Evolutionary conservation across 2,329 filamentous ascomycete genomes (phyloP).

Genomic region (Ophiostoma pallidulum): DNA sequence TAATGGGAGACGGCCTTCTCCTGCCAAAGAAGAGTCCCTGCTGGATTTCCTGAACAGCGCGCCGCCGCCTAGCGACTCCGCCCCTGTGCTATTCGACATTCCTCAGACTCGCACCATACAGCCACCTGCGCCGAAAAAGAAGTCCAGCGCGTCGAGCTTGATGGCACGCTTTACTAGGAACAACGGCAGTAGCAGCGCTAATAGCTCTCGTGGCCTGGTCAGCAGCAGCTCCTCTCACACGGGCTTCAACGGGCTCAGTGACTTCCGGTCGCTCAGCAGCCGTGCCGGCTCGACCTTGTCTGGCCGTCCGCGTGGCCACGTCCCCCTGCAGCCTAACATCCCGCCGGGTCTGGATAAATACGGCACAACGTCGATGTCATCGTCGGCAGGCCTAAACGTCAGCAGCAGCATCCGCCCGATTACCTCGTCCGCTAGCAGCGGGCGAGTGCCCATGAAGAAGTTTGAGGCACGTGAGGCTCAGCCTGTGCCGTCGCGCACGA

Average conservation of each 20-base stretch:
- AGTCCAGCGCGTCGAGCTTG: conserved; percentile 51
- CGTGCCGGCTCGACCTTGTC: conserved; percentile 25
- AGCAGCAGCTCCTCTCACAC: conserved; percentile 5
- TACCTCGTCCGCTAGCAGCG: conserved; percentile 9
- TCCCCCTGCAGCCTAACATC: conserved; percentile 44
- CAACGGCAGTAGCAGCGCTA: conserved; percentile 19
- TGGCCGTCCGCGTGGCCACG: conserved; percentile 30
- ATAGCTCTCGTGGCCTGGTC: conserved; percentile 17
- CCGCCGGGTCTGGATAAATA: conserved; percentile 35
- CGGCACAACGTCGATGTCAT: conserved; percentile 12
- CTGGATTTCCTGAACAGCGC: conserved; percentile 65
- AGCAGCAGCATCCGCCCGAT: conserved; percentile 4
- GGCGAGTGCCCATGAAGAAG: conserved; percentile 44
- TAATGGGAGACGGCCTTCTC: conserved; percentile 28
- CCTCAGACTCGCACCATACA: conserved; percentile 24
- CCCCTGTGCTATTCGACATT: conserved; percentile 26
- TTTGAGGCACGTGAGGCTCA: conserved; percentile 48
- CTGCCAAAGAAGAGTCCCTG: conserved; percentile 54
- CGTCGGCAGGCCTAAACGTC: neutral
- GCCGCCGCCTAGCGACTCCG: conserved; percentile 50
- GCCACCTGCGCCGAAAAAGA: conserved; percentile 45
- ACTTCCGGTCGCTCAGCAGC: conserved; percentile 31
- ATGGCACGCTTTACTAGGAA: conserved; percentile 44
- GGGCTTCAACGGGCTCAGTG: conserved; percentile 14
- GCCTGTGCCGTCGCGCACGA: conserved; percentile 33